These are phyloP conservation scores for Lojkania enalia DNA, from an alignment of 2,329 filamentous ascomycete genomes.

Conservation along the genomic window DNA sequence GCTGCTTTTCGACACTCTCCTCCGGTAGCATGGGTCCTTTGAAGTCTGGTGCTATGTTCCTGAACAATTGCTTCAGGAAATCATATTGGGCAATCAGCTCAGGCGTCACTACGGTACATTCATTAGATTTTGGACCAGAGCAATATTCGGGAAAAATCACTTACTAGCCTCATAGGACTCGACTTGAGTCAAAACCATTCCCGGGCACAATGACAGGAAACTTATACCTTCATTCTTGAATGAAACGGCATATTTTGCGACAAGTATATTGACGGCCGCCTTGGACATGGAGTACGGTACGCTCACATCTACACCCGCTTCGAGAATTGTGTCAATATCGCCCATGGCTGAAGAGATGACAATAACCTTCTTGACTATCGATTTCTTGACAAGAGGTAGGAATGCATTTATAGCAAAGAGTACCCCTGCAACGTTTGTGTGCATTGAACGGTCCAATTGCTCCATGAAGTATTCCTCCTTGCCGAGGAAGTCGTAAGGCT, in stretches of 20 bases:
- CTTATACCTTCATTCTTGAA: conserved; percentile 26
- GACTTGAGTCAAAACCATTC: conserved; percentile 15
- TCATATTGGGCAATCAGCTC: neutral
- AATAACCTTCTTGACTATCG: conserved; percentile 48
- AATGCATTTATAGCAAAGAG: conserved; percentile 45
- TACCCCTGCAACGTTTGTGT: conserved; percentile 37
- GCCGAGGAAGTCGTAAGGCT: conserved; percentile 18
- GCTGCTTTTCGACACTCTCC: conserved; percentile 15
- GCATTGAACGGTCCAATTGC: conserved; percentile 21
- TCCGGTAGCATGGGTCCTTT: conserved; percentile 14
- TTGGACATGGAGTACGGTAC: conserved; percentile 47
- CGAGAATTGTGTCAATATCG: conserved; percentile 33
- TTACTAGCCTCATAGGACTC: neutral
- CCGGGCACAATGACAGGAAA: conserved; percentile 27
- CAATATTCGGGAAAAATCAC: neutral
- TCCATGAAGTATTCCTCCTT: conserved; percentile 13
- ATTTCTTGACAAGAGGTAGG: conserved; percentile 46
- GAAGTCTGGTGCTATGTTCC: conserved; percentile 12
- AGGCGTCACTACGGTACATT: neutral
- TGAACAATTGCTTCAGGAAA: conserved; percentile 8
- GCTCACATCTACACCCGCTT: conserved; percentile 22
- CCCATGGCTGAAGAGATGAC: conserved; percentile 45
- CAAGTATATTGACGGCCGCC: conserved; percentile 46
- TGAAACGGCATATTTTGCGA: conserved; percentile 48
- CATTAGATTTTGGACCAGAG: neutral